Evolutionary conservation across 2,329 filamentous ascomycete species (phyloP), one percentile per base, ranked within the genome.

Genomic region (Falciphora oryzae): DNA sequence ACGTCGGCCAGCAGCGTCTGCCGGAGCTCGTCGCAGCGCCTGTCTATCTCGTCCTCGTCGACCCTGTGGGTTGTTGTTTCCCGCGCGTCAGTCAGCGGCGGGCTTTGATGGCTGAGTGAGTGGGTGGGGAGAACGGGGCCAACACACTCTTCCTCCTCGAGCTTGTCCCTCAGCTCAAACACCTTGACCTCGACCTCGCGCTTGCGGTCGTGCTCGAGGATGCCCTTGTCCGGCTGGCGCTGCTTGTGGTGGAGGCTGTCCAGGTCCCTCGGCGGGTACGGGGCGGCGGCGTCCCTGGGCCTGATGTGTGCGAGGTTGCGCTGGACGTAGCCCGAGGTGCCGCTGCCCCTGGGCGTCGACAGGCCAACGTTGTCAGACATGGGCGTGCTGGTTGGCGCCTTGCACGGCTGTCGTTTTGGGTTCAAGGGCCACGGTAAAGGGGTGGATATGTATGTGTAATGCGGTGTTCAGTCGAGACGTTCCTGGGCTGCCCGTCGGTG

Each of bases 311-410:
- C 95, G 50, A 93, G 87, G 80, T 98, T 99, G 77, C 93, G 92
- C 79, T 98, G 94, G 65, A 99, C 94, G 76, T 98, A 98, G 74
- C 95, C 95, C 1, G 94, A 98, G 65, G 95, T 99, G 61, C 95
- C 95, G 74, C 91, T 96, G 70, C 95, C 95, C 73, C 95, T 89
- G 3, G 95, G 95, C 5, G 95, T 99, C 65, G 90, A 88, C 72
- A 99, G 92, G 65, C 95, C 96, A 73, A 99, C 95, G 80, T 99
- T 99, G 69, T 95, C 93, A 66, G 93, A 95, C 95, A 98, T 98
- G 57, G 53, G 57, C 73, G 56, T 22, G 38, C 16, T 50, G 38
- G 18, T 50, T 50, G 16, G 38, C 16, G 38, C 38, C 22, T 50
- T 58, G n/a, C 18, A 28, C 58, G 22, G 59, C n/a, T 25, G 27